Conservation (phyloP, 2,329 filamentous ascomycete species). For the Metarhizium humberi region DNA sequence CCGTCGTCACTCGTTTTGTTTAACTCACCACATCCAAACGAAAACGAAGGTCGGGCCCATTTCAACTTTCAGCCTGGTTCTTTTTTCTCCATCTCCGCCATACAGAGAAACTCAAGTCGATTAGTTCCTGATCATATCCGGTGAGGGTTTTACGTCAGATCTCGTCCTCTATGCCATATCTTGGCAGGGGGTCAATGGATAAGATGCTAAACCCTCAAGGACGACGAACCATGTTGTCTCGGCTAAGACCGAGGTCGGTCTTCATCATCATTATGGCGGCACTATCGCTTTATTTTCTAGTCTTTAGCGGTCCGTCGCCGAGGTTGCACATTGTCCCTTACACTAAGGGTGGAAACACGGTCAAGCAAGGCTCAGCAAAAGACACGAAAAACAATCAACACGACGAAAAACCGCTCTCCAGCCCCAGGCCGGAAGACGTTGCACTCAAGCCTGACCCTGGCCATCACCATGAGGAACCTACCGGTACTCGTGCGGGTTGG, state of each 20-base stretch:
- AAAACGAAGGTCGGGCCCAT: not conserved
- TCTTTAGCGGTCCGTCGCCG: conserved; percentile 26
- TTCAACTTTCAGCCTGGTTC: not conserved
- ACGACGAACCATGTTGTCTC: conserved; percentile 20
- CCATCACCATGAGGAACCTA: conserved; percentile 8
- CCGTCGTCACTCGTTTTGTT: not conserved
- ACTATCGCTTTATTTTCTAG: conserved; percentile 33
- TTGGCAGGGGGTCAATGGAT: conserved; percentile 10
- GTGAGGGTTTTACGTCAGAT: not conserved
- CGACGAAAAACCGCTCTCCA: not conserved
- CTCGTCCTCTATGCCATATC: not conserved
- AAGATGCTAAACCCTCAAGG: conserved; percentile 24
- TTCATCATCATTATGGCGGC: conserved; percentile 30
- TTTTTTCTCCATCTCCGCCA: not conserved
- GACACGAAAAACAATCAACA: not conserved
- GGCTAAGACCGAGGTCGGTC: conserved; percentile 32
- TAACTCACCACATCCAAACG: too few species aligned
- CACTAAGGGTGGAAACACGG: conserved; percentile 1
- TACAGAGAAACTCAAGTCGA: not conserved
- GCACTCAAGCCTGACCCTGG: conserved; percentile 1
- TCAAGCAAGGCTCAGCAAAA: conserved; percentile 1
- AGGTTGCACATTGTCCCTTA: conserved; percentile 27
- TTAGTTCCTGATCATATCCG: not conserved
- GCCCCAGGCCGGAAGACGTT: not conserved
- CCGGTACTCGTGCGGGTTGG: conserved; percentile 16